Percentiles rank a stretch among this genome's conserved stretches.
Evolutionary conservation across 371 early-diverging fungal species (phyloP).

Genomic region (Syncephalastrum contaminatum): DNA sequence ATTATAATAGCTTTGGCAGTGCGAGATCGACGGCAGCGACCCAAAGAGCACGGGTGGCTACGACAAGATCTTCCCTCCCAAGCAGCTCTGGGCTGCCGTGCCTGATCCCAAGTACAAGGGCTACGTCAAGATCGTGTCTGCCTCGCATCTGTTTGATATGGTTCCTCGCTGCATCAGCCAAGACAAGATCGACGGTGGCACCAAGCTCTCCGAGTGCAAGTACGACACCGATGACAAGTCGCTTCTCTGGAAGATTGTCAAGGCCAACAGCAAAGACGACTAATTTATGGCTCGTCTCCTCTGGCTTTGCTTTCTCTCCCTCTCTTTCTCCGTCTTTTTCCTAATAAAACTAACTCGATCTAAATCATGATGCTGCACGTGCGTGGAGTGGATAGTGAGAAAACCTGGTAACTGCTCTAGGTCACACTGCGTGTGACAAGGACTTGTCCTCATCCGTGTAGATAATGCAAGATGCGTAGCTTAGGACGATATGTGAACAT

Average conservation of each 20-base stretch:
- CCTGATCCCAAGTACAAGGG: slow-evolving; percentile 19
- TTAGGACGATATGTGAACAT: too few species aligned
- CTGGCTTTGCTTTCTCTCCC: too few species aligned
- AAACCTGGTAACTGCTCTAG: too few species aligned
- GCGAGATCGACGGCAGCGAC: slow-evolving; percentile 24
- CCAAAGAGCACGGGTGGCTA: slow-evolving; percentile 22
- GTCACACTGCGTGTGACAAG: too few species aligned
- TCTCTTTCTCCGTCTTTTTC: too few species aligned
- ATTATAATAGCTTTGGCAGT: slow-evolving; percentile 33
- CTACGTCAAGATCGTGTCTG: slow-evolving; percentile 27
- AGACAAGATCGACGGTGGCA: slow-evolving; percentile 26
- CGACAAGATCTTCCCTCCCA: slow-evolving; percentile 22
- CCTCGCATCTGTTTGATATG: slow-evolving; percentile 38
- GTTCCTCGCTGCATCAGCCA: slow-evolving; percentile 24
- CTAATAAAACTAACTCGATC: too few species aligned
- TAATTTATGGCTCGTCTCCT: too few species aligned
- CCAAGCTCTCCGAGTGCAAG: slow-evolving; percentile 27
- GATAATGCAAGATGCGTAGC: too few species aligned
- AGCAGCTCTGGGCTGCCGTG: slow-evolving; percentile 34
- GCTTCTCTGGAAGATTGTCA: slow-evolving; percentile 26
- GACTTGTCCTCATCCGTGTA: too few species aligned
- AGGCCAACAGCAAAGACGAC: not conserved
- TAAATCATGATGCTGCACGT: too few species aligned
- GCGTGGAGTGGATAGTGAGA: too few species aligned
- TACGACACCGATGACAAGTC: slow-evolving; percentile 20